phyloP scores from a whole-genome alignment of 2,329 filamentous ascomycete genomes.

The Xylaria polymorpha region DNA sequence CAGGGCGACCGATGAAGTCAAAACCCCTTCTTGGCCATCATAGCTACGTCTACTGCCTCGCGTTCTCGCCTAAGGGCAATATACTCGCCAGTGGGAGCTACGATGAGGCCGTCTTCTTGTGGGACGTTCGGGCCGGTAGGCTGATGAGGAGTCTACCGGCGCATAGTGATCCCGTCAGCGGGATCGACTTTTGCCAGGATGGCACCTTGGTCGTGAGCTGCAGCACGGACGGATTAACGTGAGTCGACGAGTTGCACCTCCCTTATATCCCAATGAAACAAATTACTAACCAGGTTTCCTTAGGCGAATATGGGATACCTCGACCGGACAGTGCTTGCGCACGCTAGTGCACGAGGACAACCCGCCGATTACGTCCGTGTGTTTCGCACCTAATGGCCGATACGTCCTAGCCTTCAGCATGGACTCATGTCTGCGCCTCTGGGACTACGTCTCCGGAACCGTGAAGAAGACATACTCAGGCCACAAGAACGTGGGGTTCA shows the following conservation, averaged over 20 bases:
- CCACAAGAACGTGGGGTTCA: conserved; percentile 85
- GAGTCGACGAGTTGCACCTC: conserved; percentile 49
- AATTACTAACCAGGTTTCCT: background rate
- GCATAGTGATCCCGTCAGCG: conserved; percentile 92
- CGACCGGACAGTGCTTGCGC: conserved; percentile 92
- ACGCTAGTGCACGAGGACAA: conserved; percentile 98
- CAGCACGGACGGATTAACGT: conserved; percentile 90
- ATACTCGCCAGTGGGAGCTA: conserved; percentile 96
- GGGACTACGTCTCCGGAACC: conserved; percentile 92
- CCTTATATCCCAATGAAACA: background rate
- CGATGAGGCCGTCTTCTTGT: conserved; percentile 96
- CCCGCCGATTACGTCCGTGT: conserved; percentile 86
- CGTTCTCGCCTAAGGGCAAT: conserved; percentile 98
- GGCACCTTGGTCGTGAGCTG: conserved; percentile 93
- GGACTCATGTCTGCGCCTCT: conserved; percentile 89
- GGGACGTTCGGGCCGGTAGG: conserved; percentile 90
- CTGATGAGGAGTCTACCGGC: conserved; percentile 92
- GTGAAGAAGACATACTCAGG: conserved; percentile 98
- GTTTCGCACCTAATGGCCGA: conserved; percentile 93
- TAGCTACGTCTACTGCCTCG: conserved; percentile 94
- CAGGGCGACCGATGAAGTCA: conserved; percentile 65
- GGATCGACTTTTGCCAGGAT: conserved; percentile 92
- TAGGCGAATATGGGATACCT: conserved; percentile 93
- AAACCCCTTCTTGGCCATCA: conserved; percentile 84
- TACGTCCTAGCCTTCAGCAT: conserved; percentile 93